Conservation (phyloP, 176 grass and related monocot genomes). For the Aechmea fasciata region DNA sequence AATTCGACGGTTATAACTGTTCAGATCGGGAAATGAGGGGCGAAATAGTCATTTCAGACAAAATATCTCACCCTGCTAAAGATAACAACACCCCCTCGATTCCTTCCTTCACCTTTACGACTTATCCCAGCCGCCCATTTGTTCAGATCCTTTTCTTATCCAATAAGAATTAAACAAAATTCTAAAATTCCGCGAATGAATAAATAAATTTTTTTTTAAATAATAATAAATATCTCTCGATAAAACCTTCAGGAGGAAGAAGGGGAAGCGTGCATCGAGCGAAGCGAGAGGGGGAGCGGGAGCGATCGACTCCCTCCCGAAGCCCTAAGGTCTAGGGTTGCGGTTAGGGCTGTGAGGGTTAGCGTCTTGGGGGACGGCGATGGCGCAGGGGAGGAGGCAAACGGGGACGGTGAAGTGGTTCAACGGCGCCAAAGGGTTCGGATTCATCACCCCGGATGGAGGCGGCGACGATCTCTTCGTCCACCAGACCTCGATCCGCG, state of each 20-base stretch:
- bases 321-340: background rate
- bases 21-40: background rate
- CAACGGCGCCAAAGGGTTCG: conserved; percentile 18
- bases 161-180: background rate
- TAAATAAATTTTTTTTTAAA: background rate
- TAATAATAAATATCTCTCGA: background rate
- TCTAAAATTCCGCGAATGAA: no score
- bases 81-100: background rate
- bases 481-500: conserved; percentile 21
- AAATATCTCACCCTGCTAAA: no score
- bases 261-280: background rate
- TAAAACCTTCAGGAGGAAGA: background rate
- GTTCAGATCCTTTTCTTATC: background rate
- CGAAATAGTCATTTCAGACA: background rate
- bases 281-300: background rate
- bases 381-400: conserved; percentile 15
- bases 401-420: conserved; percentile 29
- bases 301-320: no score
- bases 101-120: conserved; percentile 13
- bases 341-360: background rate
- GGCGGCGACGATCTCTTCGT: conserved; percentile 26
- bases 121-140: conserved; percentile 9
- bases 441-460: conserved; percentile 22
- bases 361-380: background rate
- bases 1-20: conserved; percentile 10